Conservation (phyloP, 352 stramenopile genomes). For the Pythium aristosporum region DNA sequence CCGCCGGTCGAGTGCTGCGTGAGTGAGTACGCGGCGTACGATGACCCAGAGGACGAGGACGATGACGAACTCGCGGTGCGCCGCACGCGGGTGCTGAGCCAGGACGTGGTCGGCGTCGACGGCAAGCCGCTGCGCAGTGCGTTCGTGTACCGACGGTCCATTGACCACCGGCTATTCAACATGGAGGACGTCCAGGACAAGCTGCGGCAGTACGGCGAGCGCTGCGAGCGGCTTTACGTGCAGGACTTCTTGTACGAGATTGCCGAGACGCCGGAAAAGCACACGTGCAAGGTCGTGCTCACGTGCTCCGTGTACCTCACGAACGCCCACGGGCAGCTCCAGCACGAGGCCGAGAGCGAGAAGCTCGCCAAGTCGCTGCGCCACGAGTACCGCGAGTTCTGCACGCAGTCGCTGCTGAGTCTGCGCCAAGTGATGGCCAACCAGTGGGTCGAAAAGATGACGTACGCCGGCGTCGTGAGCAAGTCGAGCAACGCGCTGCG, state of each 20-base stretch:
- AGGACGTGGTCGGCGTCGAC: conserved; percentile 26
- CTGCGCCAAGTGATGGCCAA: conserved; percentile 50
- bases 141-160: conserved; percentile 73
- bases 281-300: conserved; percentile 72
- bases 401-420: conserved; percentile 48
- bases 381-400: conserved; percentile 65
- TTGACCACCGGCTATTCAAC: conserved; percentile 54
- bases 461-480: conserved; percentile 21
- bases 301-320: conserved; percentile 59
- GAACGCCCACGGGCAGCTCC: conserved; percentile 16
- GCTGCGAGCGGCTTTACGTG: conserved; percentile 52
- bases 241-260: conserved; percentile 76
- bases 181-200: conserved; percentile 41
- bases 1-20: conserved; percentile 63
- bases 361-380: conserved; percentile 29
- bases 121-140: conserved; percentile 33
- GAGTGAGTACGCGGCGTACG: conserved; percentile 51
- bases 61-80: conserved; percentile 6
- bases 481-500: conserved; percentile 29
- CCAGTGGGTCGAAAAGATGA: conserved; percentile 52
- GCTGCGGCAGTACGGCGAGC: conserved; percentile 44
- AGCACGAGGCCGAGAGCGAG: background rate
- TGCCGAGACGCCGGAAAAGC: conserved; percentile 48
- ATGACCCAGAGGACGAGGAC: background rate
- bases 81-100: conserved; percentile 16